phyloP scores from a whole-genome alignment of 768 basidiomycete species.

The Podaxis sp. region DNA sequence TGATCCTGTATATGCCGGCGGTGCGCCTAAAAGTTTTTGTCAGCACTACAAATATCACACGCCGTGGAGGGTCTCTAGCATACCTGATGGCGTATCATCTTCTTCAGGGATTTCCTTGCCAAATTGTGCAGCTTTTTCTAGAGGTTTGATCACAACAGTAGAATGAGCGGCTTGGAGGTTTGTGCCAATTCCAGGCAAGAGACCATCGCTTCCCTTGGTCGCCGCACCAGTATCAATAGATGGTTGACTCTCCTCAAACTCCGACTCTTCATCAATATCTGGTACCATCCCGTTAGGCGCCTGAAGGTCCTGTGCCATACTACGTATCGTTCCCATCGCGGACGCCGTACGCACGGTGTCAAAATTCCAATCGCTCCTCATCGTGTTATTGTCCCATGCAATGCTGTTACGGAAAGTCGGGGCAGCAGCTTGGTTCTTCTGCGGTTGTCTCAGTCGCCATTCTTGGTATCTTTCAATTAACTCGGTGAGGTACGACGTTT shows the following conservation, averaged over 20 bases:
- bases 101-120: constrained; percentile 27
- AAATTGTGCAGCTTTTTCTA: constrained; percentile 25
- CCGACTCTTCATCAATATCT: constrained; percentile 42
- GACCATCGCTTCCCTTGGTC: constrained; percentile 62
- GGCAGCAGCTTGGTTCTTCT: constrained; percentile 56
- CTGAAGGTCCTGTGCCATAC: constrained; percentile 64
- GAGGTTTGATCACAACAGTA: constrained; percentile 67
- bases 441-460: constrained; percentile 61
- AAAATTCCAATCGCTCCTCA: constrained; percentile 95
- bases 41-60: constrained; percentile 14
- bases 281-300: constrained; percentile 57
- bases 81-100: constrained; percentile 46
- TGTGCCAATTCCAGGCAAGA: constrained; percentile 42
- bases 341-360: constrained; percentile 76
- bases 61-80: constrained; percentile 30
- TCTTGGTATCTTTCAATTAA: constrained; percentile 88
- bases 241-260: constrained; percentile 41
- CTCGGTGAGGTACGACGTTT: constrained; percentile 82
- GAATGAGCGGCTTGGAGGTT: constrained; percentile 63
- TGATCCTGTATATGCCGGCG: constrained; percentile 75
- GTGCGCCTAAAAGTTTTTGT: constrained; percentile 44
- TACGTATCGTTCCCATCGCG: constrained; percentile 77
- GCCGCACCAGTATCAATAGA: constrained; percentile 66
- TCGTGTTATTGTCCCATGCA: constrained; percentile 76
- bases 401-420: constrained; percentile 56